These are phyloP conservation scores for Strombidium stylifer DNA, from an alignment of 73 alveolate genomes.

Conservation along the genomic window DNA sequence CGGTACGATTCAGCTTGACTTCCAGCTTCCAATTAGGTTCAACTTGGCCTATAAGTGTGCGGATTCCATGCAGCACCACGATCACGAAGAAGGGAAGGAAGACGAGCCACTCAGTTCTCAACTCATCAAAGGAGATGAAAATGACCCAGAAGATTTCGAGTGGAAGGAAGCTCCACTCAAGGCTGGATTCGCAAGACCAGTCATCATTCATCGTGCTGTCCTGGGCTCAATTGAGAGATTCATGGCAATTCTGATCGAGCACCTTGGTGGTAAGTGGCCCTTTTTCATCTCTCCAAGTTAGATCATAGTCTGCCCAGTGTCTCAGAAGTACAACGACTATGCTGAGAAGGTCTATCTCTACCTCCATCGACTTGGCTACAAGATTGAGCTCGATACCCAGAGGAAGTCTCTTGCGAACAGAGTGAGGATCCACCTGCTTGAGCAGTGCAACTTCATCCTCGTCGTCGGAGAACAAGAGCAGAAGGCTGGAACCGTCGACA, in stretches of 20 bases:
- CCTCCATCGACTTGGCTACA: conserved; percentile 82
- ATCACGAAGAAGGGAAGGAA: neutral
- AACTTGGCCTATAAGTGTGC: conserved; percentile 90
- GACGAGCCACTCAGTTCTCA: conserved; percentile 16
- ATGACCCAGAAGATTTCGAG: conserved; percentile 78
- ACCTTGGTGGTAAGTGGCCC: conserved; percentile 99
- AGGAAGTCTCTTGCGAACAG: conserved; percentile 91
- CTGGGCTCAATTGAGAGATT: conserved; percentile 99
- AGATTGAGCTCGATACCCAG: conserved; percentile 86
- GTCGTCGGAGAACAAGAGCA: conserved; percentile 99
- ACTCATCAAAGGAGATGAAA: conserved; percentile 49
- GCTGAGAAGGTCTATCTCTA: conserved; percentile 81
- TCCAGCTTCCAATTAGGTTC: conserved; percentile 98
- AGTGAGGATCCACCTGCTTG: conserved; percentile 95
- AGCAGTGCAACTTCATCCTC: conserved; percentile 91
- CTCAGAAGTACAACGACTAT: conserved; percentile 87
- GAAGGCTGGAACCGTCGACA: conserved; percentile 84
- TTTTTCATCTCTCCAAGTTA: conserved; percentile 99
- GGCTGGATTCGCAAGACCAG: conserved; percentile 98
- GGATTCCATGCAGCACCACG: conserved; percentile 15
- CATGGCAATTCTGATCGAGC: conserved; percentile 95
- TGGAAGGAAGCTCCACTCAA: conserved; percentile 90
- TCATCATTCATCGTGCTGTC: conserved; percentile 99
- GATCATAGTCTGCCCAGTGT: conserved; percentile 94
- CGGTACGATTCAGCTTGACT: conserved; percentile 97